These are phyloP conservation scores for Melaleuca alternifolia DNA, from an alignment of 345 rosid species.

Conservation along the genomic window DNA sequence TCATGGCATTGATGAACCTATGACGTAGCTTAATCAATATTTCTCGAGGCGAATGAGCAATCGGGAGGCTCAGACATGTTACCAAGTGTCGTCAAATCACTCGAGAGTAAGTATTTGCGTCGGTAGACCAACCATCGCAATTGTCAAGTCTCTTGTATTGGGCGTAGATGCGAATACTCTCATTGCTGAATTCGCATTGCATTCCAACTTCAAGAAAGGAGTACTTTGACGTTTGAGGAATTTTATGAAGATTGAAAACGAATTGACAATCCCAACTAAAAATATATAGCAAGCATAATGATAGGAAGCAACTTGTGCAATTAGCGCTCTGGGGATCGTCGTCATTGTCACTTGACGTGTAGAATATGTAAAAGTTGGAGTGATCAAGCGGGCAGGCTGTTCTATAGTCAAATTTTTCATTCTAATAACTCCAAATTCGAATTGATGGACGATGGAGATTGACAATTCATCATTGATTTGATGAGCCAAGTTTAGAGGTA, in stretches of 20 bases:
- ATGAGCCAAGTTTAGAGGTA: not conserved
- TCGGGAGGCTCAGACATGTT: not conserved
- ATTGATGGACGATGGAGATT: not conserved
- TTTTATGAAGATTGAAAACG: not conserved
- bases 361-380: not conserved
- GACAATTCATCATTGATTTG: not conserved
- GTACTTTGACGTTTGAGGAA: not conserved
- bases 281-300: not conserved
- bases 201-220: not conserved
- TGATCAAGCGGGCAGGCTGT: not conserved
- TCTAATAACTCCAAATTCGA: not conserved
- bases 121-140: not conserved
- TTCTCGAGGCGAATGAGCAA: not conserved
- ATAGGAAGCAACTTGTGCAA: not conserved
- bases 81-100: not conserved
- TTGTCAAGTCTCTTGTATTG: not conserved
- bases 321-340: not conserved
- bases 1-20: fast-evolving
- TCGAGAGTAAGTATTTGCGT: not conserved
- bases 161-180: not conserved
- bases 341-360: not conserved
- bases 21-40: not conserved
- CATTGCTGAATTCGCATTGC: not conserved
- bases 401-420: not conserved
- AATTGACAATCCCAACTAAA: not conserved